Percentiles rank a stretch among this genome's conserved stretches.
Conservation (phyloP, 2,329 filamentous ascomycete species). For the Microdochium trichocladiopsis region DNA sequence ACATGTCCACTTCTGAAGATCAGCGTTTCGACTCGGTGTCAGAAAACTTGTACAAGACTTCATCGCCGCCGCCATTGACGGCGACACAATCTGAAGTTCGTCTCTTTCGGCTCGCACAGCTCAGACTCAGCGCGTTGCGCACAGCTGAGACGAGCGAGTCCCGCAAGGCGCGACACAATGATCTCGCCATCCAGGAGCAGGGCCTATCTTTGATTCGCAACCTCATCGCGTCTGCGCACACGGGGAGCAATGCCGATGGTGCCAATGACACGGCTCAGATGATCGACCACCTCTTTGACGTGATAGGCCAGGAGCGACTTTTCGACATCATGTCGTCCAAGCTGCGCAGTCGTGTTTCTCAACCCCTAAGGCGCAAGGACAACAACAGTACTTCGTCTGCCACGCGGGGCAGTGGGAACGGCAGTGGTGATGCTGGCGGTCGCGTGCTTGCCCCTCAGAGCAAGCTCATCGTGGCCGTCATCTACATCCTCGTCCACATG, state of each 20-base stretch:
- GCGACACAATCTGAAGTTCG: constrained; percentile 7
- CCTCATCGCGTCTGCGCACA: constrained; percentile 59
- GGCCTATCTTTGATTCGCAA: constrained; percentile 86
- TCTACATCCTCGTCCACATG: constrained; percentile 81
- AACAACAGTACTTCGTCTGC: neutral
- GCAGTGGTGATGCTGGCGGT: constrained; percentile 23
- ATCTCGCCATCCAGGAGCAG: constrained; percentile 84
- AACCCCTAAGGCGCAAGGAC: constrained; percentile 40
- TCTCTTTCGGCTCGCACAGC: constrained; percentile 39
- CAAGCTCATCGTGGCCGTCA: constrained; percentile 70
- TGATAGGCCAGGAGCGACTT: constrained; percentile 68
- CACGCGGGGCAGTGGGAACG: constrained; percentile 17
- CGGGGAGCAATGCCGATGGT: constrained; percentile 42
- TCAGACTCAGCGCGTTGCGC: constrained; percentile 42
- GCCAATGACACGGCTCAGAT: constrained; percentile 55
- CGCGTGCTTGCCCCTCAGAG: constrained; percentile 49
- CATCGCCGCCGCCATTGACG: constrained; percentile 5
- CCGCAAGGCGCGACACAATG: constrained; percentile 65
- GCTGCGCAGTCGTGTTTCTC: constrained; percentile 54
- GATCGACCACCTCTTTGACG: constrained; percentile 76
- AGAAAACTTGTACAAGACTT: constrained; percentile 9
- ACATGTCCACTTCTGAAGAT: constrained; percentile 44
- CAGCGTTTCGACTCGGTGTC: constrained; percentile 18
- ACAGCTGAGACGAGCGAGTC: constrained; percentile 63
- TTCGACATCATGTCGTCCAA: constrained; percentile 79